phyloP scores from a whole-genome alignment of 2,329 filamentous ascomycete genomes.

The Venturia aucupariae region DNA sequence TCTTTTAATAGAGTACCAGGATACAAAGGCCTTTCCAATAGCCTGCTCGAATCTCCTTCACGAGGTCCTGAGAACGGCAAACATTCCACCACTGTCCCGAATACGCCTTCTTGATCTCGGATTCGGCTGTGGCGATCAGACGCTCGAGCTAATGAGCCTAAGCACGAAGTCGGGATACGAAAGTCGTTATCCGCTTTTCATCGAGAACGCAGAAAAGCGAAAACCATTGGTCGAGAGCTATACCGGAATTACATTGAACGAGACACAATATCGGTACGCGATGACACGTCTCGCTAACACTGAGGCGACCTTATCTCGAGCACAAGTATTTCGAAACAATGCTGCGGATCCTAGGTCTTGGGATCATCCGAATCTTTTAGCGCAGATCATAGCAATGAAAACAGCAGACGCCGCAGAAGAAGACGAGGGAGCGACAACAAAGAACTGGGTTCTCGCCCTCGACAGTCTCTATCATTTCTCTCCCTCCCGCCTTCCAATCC shows the following conservation, averaged over 20 bases:
- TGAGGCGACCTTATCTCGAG: slow-evolving; percentile 13
- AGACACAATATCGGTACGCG: slow-evolving; percentile 35
- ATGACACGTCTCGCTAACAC: slow-evolving; percentile 14
- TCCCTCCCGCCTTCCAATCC: slow-evolving; percentile 41
- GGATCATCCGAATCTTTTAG: neutral
- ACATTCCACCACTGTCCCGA: slow-evolving; percentile 11
- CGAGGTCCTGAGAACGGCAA: slow-evolving; percentile 36
- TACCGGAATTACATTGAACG: slow-evolving; percentile 44
- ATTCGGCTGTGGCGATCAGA: slow-evolving; percentile 52
- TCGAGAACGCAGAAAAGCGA: slow-evolving; percentile 19
- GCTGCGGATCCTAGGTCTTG: slow-evolving; percentile 35
- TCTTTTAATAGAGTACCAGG: too few relatives aligned
- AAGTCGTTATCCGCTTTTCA: neutral
- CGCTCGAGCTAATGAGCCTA: slow-evolving; percentile 20
- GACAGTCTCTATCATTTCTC: slow-evolving; percentile 51
- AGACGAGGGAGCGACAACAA: slow-evolving; percentile 13
- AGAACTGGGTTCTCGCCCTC: slow-evolving; percentile 46
- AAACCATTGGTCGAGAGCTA: slow-evolving; percentile 26
- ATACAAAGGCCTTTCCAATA: slow-evolving; percentile 31
- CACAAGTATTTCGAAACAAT: slow-evolving; percentile 40
- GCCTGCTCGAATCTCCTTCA: slow-evolving; percentile 43
- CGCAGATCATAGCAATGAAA: slow-evolving; percentile 3
- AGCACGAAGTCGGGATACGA: neutral
- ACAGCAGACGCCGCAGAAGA: neutral
- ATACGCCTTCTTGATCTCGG: slow-evolving; percentile 42